Evolutionary conservation across 108 stramenopile species (phyloP).

Genomic region (Fragilariopsis cylindrus): DNA sequence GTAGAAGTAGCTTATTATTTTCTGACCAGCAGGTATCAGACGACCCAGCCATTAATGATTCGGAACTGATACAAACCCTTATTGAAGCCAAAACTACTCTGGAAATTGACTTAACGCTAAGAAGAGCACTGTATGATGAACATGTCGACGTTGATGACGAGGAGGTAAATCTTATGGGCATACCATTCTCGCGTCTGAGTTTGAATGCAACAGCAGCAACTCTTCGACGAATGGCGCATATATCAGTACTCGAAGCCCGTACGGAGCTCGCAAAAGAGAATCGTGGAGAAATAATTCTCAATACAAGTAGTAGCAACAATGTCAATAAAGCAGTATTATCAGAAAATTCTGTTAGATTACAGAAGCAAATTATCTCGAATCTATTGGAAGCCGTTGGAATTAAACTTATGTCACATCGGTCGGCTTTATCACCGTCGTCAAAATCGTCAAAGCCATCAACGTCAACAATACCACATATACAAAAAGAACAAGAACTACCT

Average conservation of each 20-base stretch:
- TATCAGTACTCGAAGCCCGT: conserved; percentile 17
- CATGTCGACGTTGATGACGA: background rate
- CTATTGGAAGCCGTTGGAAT: conserved; percentile 23
- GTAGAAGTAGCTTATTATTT: conserved; percentile 1
- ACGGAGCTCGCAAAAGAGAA: background rate
- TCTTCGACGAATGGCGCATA: conserved; percentile 23
- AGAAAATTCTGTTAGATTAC: background rate
- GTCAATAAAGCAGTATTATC: background rate
- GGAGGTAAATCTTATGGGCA: background rate
- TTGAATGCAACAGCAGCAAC: conserved; percentile 17
- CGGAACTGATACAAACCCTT: conserved; percentile 7
- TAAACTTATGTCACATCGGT: conserved; percentile 17
- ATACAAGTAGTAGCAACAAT: background rate
- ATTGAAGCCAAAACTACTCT: conserved; percentile 13
- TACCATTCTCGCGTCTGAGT: conserved; percentile 18
- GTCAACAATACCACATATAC: background rate
- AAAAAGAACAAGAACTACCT: conserved; percentile 5
- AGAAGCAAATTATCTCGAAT: conserved; percentile 2
- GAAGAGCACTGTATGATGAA: background rate
- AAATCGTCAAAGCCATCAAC: background rate
- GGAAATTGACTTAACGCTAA: conserved; percentile 17
- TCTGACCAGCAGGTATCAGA: conserved; percentile 4
- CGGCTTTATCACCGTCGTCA: background rate
- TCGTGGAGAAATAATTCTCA: background rate
- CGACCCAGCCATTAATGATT: conserved; percentile 7